Conservation (phyloP, 768 basidiomycete species). For the Ramaria sp. region DNA sequence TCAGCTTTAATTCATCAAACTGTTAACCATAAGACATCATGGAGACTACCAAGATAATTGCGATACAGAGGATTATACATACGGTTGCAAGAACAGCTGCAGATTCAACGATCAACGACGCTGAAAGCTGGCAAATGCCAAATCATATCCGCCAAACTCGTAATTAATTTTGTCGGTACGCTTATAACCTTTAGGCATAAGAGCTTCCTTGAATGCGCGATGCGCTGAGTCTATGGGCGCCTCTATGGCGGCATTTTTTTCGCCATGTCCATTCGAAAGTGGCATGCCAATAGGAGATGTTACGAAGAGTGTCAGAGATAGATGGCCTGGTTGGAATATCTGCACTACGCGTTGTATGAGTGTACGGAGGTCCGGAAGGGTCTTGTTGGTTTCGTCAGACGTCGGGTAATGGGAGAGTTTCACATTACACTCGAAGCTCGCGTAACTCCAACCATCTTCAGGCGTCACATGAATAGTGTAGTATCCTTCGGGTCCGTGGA, state of each 20-base stretch:
- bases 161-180: constrained; percentile 97
- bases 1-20: too few species aligned
- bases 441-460: constrained; percentile 96
- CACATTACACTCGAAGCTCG: constrained; percentile 98
- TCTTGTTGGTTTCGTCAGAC: constrained; percentile 18
- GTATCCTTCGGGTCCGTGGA: constrained; percentile 65
- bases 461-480: constrained; percentile 99
- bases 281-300: constrained; percentile 44
- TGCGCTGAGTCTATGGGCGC: constrained; percentile 54
- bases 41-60: too few species aligned
- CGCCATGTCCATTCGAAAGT: neutral
- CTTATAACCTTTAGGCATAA: constrained; percentile 44
- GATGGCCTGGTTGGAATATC: constrained; percentile 84
- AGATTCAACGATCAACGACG: constrained; percentile 22
- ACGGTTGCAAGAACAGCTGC: too few species aligned
- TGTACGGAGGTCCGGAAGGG: constrained; percentile 65
- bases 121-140: constrained; percentile 86
- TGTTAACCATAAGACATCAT: too few species aligned
- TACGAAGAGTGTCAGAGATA: constrained; percentile 86
- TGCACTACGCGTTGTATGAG: constrained; percentile 81
- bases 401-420: constrained; percentile 40
- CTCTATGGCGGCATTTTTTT: constrained; percentile 14
- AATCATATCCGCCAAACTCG: constrained; percentile 87
- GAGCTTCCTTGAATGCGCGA: constrained; percentile 59
- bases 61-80: too few species aligned